A percentile compares a stretch with the other conserved stretches of the same genome.
These are phyloP conservation scores for Ustilago shanxiensis DNA, from an alignment of 1,284 basidiomycete genomes.

Conservation along the genomic window DNA sequence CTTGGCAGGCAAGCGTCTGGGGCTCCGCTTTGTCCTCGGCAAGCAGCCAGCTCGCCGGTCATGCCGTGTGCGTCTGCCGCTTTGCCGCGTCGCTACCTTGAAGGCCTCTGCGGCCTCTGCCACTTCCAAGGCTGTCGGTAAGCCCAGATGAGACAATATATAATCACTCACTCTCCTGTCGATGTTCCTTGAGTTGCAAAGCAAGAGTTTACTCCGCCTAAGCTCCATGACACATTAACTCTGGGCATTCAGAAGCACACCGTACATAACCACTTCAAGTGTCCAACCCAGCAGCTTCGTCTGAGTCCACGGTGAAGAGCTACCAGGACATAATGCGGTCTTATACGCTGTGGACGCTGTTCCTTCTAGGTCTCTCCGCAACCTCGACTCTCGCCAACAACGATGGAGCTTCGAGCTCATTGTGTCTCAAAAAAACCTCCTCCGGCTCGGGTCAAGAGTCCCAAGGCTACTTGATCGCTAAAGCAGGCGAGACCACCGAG, in stretches of 20 bases:
- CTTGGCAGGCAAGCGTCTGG: background rate
- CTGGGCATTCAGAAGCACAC: too few relatives aligned
- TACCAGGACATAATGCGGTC: conserved; percentile 3
- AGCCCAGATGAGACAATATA: background rate
- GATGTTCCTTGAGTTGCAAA: background rate
- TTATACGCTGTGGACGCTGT: conserved; percentile 6
- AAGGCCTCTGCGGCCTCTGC: background rate
- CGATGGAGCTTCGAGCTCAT: background rate
- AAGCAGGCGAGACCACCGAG: conserved; percentile 31
- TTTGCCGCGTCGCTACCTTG: background rate
- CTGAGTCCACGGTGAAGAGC: background rate
- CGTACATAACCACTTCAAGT: background rate
- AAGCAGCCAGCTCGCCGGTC: background rate
- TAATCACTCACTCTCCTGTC: background rate
- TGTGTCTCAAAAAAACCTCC: conserved; percentile 20
- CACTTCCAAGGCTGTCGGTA: background rate
- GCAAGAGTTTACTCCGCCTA: background rate
- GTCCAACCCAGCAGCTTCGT: background rate
- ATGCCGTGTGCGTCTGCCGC: background rate
- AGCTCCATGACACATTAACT: background rate
- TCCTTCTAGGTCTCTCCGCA: conserved; percentile 17
- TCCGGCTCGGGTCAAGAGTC: background rate
- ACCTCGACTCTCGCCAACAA: conserved; percentile 3
- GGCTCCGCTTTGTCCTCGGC: background rate
- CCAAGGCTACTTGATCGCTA: conserved; percentile 23